phyloP scores from a whole-genome alignment of 345 rosid species.

The Cardamine chenopodiifolia region DNA sequence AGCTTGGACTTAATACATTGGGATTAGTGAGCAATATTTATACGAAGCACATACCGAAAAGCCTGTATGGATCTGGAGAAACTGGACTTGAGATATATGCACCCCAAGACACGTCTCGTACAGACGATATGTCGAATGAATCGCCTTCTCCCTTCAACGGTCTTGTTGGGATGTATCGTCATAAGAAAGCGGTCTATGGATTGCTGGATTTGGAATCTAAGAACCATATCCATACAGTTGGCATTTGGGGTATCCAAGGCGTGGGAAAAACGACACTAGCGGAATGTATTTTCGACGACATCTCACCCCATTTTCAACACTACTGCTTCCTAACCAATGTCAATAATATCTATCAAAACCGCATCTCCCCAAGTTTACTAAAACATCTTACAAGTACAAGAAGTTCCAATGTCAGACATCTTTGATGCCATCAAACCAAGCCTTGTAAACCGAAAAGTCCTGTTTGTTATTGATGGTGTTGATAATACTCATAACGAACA shows the following conservation, averaged over 20 bases:
- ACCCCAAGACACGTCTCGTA: neutral
- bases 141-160: neutral
- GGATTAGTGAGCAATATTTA: neutral
- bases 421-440: constrained; percentile 5
- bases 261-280: constrained; percentile 15
- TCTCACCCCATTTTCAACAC: neutral
- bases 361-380: constrained; percentile 9
- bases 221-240: neutral
- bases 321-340: constrained; percentile 13
- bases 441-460: neutral
- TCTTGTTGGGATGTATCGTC: constrained; percentile 1
- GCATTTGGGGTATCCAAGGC: constrained; percentile 8
- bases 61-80: neutral
- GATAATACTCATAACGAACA: neutral
- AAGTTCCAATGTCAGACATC: neutral
- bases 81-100: neutral
- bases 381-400: neutral
- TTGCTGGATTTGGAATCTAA: constrained; percentile 4
- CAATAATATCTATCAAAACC: neutral
- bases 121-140: neutral
- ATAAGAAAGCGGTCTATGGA: neutral
- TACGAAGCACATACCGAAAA: neutral
- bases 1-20: neutral
- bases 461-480: constrained; percentile 13
- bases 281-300: neutral